A percentile compares a stretch with the other conserved stretches of the same genome.
Evolutionary conservation across 2,329 filamentous ascomycete genomes (phyloP).

Genomic region (Talaromyces amestolkiae): DNA sequence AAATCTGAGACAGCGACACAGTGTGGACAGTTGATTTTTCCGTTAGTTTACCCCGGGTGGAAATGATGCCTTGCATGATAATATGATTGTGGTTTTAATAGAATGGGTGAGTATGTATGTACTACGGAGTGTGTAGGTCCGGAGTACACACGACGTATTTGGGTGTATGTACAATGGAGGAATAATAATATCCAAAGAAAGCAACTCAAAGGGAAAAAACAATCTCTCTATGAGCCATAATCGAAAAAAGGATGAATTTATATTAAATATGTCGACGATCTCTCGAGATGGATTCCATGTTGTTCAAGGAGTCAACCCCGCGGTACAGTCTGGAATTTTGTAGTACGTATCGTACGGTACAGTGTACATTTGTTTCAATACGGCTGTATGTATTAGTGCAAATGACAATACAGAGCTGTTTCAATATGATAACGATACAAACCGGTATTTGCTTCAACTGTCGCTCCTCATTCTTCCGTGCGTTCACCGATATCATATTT

Average conservation of each 20-base stretch:
- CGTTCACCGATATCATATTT: neutral
- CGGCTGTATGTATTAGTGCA: conserved; percentile 1
- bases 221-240: neutral
- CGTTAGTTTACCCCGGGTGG: neutral
- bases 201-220: neutral
- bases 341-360: neutral
- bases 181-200: neutral
- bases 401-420: neutral
- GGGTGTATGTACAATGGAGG: neutral
- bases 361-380: neutral
- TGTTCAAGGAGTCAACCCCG: neutral
- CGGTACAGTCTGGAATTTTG: neutral
- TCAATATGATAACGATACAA: neutral
- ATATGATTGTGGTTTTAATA: neutral
- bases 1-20: neutral
- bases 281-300: neutral
- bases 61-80: neutral
- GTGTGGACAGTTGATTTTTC: neutral
- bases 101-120: neutral
- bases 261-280: neutral
- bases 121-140: neutral
- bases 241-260: neutral
- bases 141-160: neutral
- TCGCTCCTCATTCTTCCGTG: neutral
- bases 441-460: neutral